Evolutionary conservation across 139 green algal genomes (phyloP).

Genomic region (Gonium pectorale): DNA sequence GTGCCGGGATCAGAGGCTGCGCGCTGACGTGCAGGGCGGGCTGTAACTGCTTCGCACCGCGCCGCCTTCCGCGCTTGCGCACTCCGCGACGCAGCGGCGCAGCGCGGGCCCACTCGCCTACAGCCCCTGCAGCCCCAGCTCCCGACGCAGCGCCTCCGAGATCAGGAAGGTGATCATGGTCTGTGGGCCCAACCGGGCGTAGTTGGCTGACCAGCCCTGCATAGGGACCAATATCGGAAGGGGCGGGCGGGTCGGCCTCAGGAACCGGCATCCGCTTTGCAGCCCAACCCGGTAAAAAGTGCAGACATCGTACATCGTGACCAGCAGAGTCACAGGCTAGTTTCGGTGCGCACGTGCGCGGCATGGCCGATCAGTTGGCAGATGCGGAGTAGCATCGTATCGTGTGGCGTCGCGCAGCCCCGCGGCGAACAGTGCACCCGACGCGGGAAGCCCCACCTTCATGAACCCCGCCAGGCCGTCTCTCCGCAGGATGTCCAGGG

Average conservation of each 20-base stretch:
- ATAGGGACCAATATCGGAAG: background rate
- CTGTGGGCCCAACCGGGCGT: conserved; percentile 72
- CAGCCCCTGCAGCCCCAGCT: conserved; percentile 45
- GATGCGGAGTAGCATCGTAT: background rate
- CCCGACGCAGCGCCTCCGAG: conserved; percentile 54
- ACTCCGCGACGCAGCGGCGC: no score
- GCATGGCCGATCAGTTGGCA: no score
- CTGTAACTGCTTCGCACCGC: no score
- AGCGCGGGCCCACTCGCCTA: no score
- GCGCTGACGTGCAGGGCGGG: no score
- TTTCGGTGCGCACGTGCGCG: background rate
- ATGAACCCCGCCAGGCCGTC: conserved; percentile 65
- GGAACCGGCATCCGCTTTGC: background rate
- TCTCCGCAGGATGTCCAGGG: conserved; percentile 11
- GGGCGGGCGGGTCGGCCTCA: background rate
- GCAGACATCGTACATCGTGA: background rate
- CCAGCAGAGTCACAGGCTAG: background rate
- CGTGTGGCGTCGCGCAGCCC: background rate
- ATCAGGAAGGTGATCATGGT: conserved; percentile 74
- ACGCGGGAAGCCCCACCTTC: conserved; percentile 35
- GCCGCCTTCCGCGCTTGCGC: no score
- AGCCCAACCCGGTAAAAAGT: background rate
- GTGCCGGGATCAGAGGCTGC: no score
- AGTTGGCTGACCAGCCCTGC: conserved; percentile 73
- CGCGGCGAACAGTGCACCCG: background rate